Evolutionary conservation across 495 filamentous ascomycete genomes (phyloP).

Genomic region (Xylaria acuta): DNA sequence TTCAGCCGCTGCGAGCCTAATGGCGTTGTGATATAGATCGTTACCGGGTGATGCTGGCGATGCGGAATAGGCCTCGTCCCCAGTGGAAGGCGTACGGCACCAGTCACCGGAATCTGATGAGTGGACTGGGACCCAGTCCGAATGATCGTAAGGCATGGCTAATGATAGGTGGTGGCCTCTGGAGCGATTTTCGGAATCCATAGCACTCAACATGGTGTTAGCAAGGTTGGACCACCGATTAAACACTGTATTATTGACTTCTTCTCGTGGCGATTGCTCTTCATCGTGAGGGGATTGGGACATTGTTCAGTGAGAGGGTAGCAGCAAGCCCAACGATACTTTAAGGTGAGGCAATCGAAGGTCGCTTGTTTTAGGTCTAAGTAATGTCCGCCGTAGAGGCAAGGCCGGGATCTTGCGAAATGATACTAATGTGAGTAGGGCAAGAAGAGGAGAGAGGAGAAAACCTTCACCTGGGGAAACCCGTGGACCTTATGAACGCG

Average conservation of each 20-base stretch:
- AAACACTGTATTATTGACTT: not conserved
- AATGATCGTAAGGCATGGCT: not conserved
- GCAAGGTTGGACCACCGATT: not conserved
- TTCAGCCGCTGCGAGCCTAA: not conserved
- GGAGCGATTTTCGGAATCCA: not conserved
- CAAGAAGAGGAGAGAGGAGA: not conserved
- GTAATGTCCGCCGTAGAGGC: not conserved
- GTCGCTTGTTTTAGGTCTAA: not conserved
- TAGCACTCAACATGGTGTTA: not conserved
- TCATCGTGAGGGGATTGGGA: not conserved
- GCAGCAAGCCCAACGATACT: not conserved
- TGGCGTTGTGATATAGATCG: not conserved
- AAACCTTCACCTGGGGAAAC: not conserved
- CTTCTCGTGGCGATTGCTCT: not conserved
- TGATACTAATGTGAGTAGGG: not conserved
- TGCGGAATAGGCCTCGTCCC: not conserved
- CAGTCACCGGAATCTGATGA: not conserved
- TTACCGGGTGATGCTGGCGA: not conserved
- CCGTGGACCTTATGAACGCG: not conserved
- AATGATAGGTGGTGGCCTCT: not conserved
- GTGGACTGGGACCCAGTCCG: conserved; percentile 5
- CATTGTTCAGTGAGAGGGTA: not conserved
- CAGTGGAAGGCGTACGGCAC: not conserved
- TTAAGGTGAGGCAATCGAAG: not conserved
- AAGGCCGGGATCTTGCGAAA: not conserved